Percentiles rank a stretch among this genome's conserved stretches.
Evolutionary conservation across 2,329 filamentous ascomycete species (phyloP).

Genomic region (Didymella segeticola): DNA sequence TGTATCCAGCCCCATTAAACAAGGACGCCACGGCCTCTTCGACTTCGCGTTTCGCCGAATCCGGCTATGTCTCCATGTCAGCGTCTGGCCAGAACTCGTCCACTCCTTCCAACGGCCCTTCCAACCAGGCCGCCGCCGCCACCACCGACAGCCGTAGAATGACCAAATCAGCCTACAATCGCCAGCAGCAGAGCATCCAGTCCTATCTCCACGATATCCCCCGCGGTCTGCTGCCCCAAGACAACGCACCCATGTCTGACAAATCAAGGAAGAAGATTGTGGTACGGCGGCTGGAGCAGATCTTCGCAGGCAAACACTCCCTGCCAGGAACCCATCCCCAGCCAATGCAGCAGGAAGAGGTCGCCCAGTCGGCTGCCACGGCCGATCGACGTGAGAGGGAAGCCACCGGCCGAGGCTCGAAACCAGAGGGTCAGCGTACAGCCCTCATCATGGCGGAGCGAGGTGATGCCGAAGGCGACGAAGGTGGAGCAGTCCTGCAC

Average conservation of each 20-base stretch:
- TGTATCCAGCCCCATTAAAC: slow-evolving; percentile 56
- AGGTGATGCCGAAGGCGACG: slow-evolving; percentile 21
- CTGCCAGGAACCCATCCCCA: slow-evolving; percentile 54
- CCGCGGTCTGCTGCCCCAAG: slow-evolving; percentile 68
- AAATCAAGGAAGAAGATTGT: slow-evolving; percentile 78
- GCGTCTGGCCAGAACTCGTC: slow-evolving; percentile 55
- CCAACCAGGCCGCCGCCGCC: slow-evolving; percentile 34
- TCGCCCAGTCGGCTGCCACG: slow-evolving; percentile 61
- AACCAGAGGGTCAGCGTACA: slow-evolving; percentile 54
- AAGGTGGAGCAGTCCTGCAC: background rate
- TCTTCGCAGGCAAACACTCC: slow-evolving; percentile 75
- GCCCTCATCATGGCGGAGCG: slow-evolving; percentile 52
- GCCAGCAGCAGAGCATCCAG: slow-evolving; percentile 63
- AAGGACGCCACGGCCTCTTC: slow-evolving; percentile 68
- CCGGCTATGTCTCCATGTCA: slow-evolving; percentile 68
- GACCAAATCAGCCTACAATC: slow-evolving; percentile 41
- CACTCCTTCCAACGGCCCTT: slow-evolving; percentile 37
- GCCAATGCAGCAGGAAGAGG: slow-evolving; percentile 63
- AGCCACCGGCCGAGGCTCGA: slow-evolving; percentile 45
- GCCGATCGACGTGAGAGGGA: slow-evolving; percentile 53
- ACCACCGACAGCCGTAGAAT: slow-evolving; percentile 38
- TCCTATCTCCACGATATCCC: slow-evolving; percentile 77
- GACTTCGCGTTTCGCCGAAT: slow-evolving; percentile 57
- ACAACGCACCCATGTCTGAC: slow-evolving; percentile 67
- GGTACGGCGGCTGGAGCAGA: slow-evolving; percentile 76